A percentile compares a stretch with the other conserved stretches of the same genome.
Conservation (phyloP, 805 yeast genomes). For the Candida sakaeoensis region DNA sequence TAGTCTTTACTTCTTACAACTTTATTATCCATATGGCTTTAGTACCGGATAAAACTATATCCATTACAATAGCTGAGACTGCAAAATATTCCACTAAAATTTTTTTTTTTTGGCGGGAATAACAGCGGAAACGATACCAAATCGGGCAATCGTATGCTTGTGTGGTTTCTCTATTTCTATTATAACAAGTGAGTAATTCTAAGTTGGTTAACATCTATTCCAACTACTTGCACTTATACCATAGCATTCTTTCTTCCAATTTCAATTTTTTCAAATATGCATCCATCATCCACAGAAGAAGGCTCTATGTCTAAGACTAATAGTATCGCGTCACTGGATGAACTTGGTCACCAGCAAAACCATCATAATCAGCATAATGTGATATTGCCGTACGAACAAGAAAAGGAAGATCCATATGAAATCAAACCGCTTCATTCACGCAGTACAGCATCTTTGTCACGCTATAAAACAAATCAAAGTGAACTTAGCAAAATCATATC, state of each 20-base stretch:
- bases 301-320: neutral
- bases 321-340: constrained; percentile 2
- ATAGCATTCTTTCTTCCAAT: no score
- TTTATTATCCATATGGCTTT: no score
- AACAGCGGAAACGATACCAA: neutral
- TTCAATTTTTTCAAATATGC: neutral
- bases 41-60: neutral
- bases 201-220: no score
- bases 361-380: neutral
- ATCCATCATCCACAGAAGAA: neutral
- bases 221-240: no score
- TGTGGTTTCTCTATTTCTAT: neutral
- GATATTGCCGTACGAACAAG: constrained; percentile 3
- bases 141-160: neutral
- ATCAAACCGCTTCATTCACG: constrained; percentile 2
- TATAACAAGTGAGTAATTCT: no score
- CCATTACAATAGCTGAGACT: neutral
- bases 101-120: constrained; percentile 1
- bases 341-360: neutral
- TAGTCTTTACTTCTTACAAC: no score
- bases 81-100: neutral
- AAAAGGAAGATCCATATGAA: neutral
- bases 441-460: neutral
- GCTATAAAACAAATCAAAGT: constrained; percentile 13
- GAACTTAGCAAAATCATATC: constrained; percentile 16